Evolutionary conservation across 2,329 filamentous ascomycete genomes (phyloP).

Genomic region (Chaetomiaceae sp.): DNA sequence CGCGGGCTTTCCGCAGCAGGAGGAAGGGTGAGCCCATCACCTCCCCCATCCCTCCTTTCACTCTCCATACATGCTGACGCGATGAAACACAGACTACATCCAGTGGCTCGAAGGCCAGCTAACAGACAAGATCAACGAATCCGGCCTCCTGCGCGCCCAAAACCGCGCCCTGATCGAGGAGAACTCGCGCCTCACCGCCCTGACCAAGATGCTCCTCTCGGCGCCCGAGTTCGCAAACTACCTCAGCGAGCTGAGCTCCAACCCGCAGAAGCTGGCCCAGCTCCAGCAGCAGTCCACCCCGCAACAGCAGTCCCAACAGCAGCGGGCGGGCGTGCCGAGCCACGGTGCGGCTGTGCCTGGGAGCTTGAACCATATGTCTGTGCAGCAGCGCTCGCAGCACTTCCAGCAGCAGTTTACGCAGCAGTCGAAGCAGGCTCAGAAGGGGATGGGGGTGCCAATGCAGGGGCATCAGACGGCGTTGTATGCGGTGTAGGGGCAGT

Average conservation of each 20-base stretch:
- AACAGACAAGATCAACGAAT: slow-evolving; percentile 76
- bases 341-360: too few relatives aligned
- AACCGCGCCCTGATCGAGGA: slow-evolving; percentile 81
- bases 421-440: too few relatives aligned
- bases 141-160: slow-evolving; percentile 71
- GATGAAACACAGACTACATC: slow-evolving; percentile 77
- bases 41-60: background rate
- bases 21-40: slow-evolving; percentile 73
- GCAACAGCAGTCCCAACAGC: background rate
- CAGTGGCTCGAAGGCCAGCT: slow-evolving; percentile 88
- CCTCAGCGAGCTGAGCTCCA: slow-evolving; percentile 61
- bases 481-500: too few relatives aligned
- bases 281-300: background rate
- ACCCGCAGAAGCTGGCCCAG: slow-evolving; percentile 4
- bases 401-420: too few relatives aligned
- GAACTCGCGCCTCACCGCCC: slow-evolving; percentile 72
- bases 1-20: slow-evolving; percentile 93
- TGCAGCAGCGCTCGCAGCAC: too few relatives aligned
- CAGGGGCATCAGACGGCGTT: too few relatives aligned
- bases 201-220: slow-evolving; percentile 76
- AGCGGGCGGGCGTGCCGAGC: too few relatives aligned
- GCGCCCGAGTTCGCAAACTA: slow-evolving; percentile 81
- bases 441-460: too few relatives aligned
- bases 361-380: too few relatives aligned
- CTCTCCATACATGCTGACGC: slow-evolving; percentile 44